phyloP scores from a whole-genome alignment of 306 rosid genomes.

The Cucurbita pepo region DNA sequence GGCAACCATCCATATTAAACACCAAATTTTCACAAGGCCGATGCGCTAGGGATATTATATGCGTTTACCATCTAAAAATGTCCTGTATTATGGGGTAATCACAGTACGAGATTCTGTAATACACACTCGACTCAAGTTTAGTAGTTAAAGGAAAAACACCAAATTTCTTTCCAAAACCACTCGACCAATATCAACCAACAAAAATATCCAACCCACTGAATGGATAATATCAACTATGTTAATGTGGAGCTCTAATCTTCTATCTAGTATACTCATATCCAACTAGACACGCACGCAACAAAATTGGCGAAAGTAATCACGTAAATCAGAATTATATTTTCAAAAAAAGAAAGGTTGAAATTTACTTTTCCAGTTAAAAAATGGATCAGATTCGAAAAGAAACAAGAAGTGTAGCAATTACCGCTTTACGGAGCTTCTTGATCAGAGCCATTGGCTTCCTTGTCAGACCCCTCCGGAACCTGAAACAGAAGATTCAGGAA shows the following conservation, averaged over 20 bases:
- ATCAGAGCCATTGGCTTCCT: slow-evolving; percentile 92
- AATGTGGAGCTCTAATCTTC: not conserved
- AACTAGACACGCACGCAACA: not conserved
- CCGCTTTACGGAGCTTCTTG: slow-evolving; percentile 96
- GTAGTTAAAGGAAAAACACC: not conserved
- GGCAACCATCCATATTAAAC: not conserved
- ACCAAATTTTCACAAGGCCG: not conserved
- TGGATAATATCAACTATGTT: not conserved
- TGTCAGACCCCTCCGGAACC: slow-evolving; percentile 86
- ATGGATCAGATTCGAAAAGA: not conserved
- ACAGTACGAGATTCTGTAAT: too few relatives aligned
- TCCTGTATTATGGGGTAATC: not conserved
- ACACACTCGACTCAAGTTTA: not conserved
- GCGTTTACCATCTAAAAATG: not conserved
- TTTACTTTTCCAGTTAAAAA: not conserved
- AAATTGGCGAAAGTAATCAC: not conserved
- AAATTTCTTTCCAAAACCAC: not conserved
- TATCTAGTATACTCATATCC: not conserved
- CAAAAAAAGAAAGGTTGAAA: not conserved
- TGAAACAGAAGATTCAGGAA: not conserved
- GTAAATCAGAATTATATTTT: not conserved
- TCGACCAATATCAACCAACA: not conserved
- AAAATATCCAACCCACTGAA: not conserved
- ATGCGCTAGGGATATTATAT: not conserved
- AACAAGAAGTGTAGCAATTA: not conserved